Evolutionary conservation across 2,329 filamentous ascomycete species (phyloP).

Genomic region (Alternaria burnsii): DNA sequence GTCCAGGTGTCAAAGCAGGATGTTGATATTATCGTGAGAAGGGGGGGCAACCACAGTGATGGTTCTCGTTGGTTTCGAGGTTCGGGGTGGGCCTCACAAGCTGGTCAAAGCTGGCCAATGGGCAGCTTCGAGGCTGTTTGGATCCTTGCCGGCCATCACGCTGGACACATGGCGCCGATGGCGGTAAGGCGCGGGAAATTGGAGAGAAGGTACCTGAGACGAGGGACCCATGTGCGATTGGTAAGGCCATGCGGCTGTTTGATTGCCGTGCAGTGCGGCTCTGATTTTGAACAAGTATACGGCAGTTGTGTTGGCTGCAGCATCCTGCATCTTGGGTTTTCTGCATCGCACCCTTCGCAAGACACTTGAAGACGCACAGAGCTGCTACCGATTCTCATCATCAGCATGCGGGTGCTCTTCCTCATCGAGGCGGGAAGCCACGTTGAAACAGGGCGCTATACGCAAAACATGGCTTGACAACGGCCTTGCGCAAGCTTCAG

Average conservation of each 20-base stretch:
- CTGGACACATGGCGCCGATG: slow-evolving; percentile 27
- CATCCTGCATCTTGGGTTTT: neutral
- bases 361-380: neutral
- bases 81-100: slow-evolving; percentile 15
- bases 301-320: neutral
- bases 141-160: slow-evolving; percentile 20
- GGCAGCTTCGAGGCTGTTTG: slow-evolving; percentile 8
- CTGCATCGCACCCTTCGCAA: neutral
- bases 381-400: neutral
- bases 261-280: slow-evolving; percentile 11
- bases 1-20: slow-evolving; percentile 15
- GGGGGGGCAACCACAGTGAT: slow-evolving; percentile 21
- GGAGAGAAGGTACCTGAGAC: slow-evolving; percentile 9
- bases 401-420: slow-evolving; percentile 1
- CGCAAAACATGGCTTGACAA: slow-evolving; percentile 21
- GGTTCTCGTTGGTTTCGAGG: slow-evolving; percentile 25
- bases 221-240: slow-evolving; percentile 8
- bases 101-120: slow-evolving; percentile 22
- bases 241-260: slow-evolving; percentile 4
- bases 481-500: slow-evolving; percentile 9
- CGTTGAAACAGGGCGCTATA: slow-evolving; percentile 23
- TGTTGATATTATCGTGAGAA: slow-evolving; percentile 15
- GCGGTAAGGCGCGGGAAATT: slow-evolving; percentile 29
- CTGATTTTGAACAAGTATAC: slow-evolving; percentile 2
- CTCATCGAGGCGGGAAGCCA: neutral